Percentiles rank a stretch among this genome's conserved stretches.
phyloP scores from a whole-genome alignment of 148 eudicot species.

The Vaccinium darrowii region DNA sequence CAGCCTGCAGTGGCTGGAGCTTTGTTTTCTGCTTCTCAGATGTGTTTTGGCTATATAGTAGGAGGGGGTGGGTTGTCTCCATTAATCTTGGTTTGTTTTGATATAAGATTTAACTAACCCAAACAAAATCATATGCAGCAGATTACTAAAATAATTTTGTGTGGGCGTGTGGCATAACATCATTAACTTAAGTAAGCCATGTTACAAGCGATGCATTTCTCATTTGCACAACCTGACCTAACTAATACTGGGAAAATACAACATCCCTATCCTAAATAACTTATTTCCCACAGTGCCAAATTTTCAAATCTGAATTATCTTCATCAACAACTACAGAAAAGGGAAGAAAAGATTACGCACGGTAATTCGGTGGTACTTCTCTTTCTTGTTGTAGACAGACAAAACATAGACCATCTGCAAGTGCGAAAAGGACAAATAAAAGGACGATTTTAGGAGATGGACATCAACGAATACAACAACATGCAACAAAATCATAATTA shows the following conservation, averaged over 20 bases:
- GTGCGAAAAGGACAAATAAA: conserved; percentile 15
- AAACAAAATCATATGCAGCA: background rate
- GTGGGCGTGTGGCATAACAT: background rate
- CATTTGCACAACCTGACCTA: background rate
- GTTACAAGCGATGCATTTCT: background rate
- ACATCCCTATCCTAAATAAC: background rate
- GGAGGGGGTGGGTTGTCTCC: no score
- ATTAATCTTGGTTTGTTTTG: background rate
- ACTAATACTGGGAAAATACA: background rate
- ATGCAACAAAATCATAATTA: background rate
- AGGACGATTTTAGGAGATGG: background rate
- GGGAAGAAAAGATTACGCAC: conserved; percentile 34
- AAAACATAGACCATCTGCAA: conserved; percentile 96
- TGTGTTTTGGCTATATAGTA: no score
- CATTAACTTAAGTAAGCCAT: conserved; percentile 5
- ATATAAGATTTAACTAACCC: background rate
- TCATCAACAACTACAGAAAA: background rate
- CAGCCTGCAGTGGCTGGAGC: background rate
- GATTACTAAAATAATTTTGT: background rate
- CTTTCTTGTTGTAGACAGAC: conserved; percentile 94
- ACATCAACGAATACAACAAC: background rate
- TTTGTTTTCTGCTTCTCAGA: background rate
- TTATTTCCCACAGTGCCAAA: background rate
- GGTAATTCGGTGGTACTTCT: conserved; percentile 90
- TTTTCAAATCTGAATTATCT: background rate